A percentile compares a stretch with the other conserved stretches of the same genome.
Conservation (phyloP, 1,139 yeast species). For the Yamadazyma membranifaciens region DNA sequence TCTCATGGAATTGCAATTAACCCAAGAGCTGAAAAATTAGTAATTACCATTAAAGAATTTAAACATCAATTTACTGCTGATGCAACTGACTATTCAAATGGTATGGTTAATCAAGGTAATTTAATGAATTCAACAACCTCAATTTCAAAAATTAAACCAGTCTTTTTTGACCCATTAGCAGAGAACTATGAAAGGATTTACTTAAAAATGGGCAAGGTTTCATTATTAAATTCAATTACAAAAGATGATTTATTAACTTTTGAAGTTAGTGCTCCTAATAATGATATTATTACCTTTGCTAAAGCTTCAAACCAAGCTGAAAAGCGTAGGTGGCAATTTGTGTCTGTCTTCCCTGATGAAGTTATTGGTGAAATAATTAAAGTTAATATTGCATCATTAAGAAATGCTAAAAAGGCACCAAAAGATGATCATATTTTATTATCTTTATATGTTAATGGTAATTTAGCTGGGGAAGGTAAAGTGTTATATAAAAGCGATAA, state of each 20-base stretch:
- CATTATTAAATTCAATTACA: slow-evolving; percentile 28
- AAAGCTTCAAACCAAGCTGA: slow-evolving; percentile 68
- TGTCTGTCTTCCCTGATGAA: slow-evolving; percentile 76
- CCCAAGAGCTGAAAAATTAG: slow-evolving; percentile 74
- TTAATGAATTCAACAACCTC: slow-evolving; percentile 45
- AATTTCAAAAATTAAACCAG: slow-evolving; percentile 60
- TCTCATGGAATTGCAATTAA: slow-evolving; percentile 77
- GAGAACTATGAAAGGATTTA: slow-evolving; percentile 61
- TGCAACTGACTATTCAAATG: slow-evolving; percentile 1
- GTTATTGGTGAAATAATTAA: slow-evolving; percentile 68
- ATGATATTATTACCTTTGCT: slow-evolving; percentile 52
- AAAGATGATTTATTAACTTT: slow-evolving; percentile 46
- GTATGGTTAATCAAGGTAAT: slow-evolving; percentile 40
- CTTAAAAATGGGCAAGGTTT: slow-evolving; percentile 54
- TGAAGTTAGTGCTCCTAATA: slow-evolving; percentile 47
- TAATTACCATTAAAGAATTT: slow-evolving; percentile 73
- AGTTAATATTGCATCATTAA: slow-evolving; percentile 55
- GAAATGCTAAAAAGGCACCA: slow-evolving; percentile 30
- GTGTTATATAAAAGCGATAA: slow-evolving; percentile 41
- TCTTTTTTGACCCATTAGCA: slow-evolving; percentile 62
- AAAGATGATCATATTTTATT: slow-evolving; percentile 57
- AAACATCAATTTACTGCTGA: slow-evolving; percentile 46
- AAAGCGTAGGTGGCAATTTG: slow-evolving; percentile 63
- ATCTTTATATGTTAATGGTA: slow-evolving; percentile 64
- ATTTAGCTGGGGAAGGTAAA: slow-evolving; percentile 56